Evolutionary conservation across 306 rosid species (phyloP), one percentile per base, ranked within the genome.

Genomic region (Begonia masoniana): DNA sequence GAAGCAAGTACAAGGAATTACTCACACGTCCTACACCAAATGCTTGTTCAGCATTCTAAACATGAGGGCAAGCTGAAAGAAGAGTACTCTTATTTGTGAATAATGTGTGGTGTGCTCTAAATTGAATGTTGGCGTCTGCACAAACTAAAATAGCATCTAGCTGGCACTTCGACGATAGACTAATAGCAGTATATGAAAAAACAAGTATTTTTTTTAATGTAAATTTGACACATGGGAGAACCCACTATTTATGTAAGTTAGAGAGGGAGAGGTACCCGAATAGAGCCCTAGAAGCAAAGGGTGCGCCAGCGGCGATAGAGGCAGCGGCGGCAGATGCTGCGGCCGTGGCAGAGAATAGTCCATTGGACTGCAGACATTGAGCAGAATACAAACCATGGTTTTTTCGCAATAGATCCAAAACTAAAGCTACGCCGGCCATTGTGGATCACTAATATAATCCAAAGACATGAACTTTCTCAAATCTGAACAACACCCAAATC

Each of bases 371-470:
- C 50, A 68, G 65, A 19, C 67, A 43, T 12, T 66, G 68, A 21
- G 78, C 16, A 12, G 76, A 19, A 55, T 39, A 45, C 36, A 67
- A 55, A 69, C 51, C 62, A 58, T 76, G 80, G 41, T 71, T 80
- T 62, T 73, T 83, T 70, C 63, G 76, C 73, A 85, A 66, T 51
- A 81, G 86, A 86, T 91, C 96, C 73, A 78, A 58, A 15, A 83
- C 57, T 66, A 79, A 31, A 54, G 88, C 71, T 65, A 91, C 60
- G 67, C 96, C 99, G 65, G 73, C 83, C 99, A 91, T 91, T 61
- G 65, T 51, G 52, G 21, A 26, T 65, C 62, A 55, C 19, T 54
- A 42, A 54, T 45, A 52, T 53, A 72, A 62, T 66, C 56, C 46
- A 53, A 57, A 48, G 50, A 19, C 42, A 60, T 47, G n/a, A 64